Percentiles rank a stretch among this genome's conserved stretches.
Conservation (phyloP, 768 basidiomycete species). For the Lentinula detonsa region DNA sequence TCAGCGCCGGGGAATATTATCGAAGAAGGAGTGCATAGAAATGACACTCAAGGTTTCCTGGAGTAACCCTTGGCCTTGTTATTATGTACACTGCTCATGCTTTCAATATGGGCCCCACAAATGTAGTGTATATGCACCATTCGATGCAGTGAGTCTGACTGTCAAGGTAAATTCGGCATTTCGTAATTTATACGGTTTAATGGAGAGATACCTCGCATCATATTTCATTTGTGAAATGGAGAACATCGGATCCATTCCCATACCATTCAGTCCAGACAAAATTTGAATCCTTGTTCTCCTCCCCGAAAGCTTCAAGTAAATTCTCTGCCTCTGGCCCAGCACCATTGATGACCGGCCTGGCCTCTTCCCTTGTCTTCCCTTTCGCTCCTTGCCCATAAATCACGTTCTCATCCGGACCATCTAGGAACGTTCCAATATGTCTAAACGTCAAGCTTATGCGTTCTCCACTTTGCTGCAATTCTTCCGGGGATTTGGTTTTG, state of each 20-base stretch:
- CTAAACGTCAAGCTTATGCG: constrained; percentile 80
- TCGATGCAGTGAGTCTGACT: too few species aligned
- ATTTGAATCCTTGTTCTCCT: constrained; percentile 62
- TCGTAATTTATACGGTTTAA: too few species aligned
- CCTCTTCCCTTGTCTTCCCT: constrained; percentile 51
- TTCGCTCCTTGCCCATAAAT: constrained; percentile 76
- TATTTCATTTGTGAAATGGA: not conserved
- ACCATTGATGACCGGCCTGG: constrained; percentile 49
- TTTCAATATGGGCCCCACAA: too few species aligned
- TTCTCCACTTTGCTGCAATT: constrained; percentile 50
- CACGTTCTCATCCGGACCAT: constrained; percentile 10
- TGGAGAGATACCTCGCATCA: too few species aligned
- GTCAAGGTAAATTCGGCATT: too few species aligned
- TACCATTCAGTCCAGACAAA: constrained; percentile 69
- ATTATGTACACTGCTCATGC: too few species aligned
- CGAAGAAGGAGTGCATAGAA: too few species aligned
- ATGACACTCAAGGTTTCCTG: too few species aligned
- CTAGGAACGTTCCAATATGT: constrained; percentile 69
- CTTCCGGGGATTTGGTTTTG: constrained; percentile 44
- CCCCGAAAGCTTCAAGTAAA: constrained; percentile 61
- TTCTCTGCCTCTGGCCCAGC: constrained; percentile 16
- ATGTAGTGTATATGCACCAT: too few species aligned
- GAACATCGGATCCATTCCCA: constrained; percentile 63
- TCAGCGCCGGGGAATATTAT: too few species aligned
- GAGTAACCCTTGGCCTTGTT: too few species aligned